phyloP scores from a whole-genome alignment of 352 stramenopile genomes.

The Halophytophthora batemanensis region DNA sequence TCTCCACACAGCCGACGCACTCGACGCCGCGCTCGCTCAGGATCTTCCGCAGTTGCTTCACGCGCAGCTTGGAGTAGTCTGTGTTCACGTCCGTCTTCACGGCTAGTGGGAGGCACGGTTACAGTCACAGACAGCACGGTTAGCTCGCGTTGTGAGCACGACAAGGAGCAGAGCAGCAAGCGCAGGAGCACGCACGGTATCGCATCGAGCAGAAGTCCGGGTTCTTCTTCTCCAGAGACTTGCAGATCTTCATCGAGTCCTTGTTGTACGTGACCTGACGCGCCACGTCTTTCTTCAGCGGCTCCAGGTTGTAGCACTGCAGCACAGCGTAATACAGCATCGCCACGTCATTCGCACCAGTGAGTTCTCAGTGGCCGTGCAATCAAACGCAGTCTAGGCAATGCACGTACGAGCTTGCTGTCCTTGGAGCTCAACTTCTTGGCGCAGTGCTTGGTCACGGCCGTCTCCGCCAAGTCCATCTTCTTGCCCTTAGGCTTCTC shows the following conservation, averaged over 20 bases:
- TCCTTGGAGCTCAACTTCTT: slow-evolving; percentile 88
- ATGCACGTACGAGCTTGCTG: slow-evolving; percentile 82
- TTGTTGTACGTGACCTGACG: slow-evolving; percentile 91
- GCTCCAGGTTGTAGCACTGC: slow-evolving; percentile 93
- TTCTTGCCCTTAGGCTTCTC: slow-evolving; percentile 78
- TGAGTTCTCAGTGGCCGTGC: no score
- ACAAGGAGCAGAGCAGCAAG: neutral
- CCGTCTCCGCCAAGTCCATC: slow-evolving; percentile 72
- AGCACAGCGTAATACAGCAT: slow-evolving; percentile 9
- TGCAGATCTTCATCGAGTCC: slow-evolving; percentile 92
- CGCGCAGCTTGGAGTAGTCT: slow-evolving; percentile 93
- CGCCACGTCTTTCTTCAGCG: slow-evolving; percentile 93
- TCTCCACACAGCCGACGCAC: slow-evolving; percentile 93
- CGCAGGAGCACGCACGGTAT: slow-evolving; percentile 78
- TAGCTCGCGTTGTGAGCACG: neutral
- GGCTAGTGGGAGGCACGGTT: slow-evolving; percentile 36
- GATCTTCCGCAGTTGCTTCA: slow-evolving; percentile 96
- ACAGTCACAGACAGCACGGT: slow-evolving; percentile 1
- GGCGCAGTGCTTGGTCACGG: slow-evolving; percentile 82
- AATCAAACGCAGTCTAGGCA: no score
- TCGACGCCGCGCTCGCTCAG: slow-evolving; percentile 89
- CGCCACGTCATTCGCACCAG: slow-evolving; percentile 6
- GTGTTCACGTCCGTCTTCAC: slow-evolving; percentile 93
- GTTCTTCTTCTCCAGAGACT: slow-evolving; percentile 93
- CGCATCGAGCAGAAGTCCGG: slow-evolving; percentile 93